A percentile compares a stretch with the other conserved stretches of the same genome.
phyloP scores from a whole-genome alignment of 23 red algal species.

The Gracilaria caudata region DNA sequence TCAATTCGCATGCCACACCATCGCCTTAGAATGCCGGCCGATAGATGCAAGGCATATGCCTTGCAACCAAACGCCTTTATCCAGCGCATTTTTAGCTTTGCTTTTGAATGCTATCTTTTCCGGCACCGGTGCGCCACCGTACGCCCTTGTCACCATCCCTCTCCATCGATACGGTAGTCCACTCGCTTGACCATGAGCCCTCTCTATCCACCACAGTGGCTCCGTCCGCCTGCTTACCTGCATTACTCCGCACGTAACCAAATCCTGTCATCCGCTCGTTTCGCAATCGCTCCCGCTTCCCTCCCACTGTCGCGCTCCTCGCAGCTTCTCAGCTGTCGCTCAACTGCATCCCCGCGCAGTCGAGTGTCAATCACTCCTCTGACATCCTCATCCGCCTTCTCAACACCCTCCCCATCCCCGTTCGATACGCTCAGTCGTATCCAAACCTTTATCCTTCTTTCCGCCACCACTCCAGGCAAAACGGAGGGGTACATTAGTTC shows the following conservation, averaged over 20 bases:
- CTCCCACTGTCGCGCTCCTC: neutral
- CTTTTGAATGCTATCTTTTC: neutral
- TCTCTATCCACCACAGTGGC: neutral
- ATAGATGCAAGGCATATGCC: constrained; percentile 11
- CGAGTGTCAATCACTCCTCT: neutral
- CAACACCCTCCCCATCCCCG: neutral
- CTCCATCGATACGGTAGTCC: neutral
- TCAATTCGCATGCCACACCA: no score
- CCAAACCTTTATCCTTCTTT: neutral
- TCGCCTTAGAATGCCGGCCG: neutral
- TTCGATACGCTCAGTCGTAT: neutral
- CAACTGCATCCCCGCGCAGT: neutral
- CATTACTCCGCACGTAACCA: neutral
- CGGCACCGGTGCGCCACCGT: constrained; percentile 3
- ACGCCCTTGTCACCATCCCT: neutral
- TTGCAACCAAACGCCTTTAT: neutral
- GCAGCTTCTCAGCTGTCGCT: neutral
- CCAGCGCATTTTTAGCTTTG: constrained; percentile 17
- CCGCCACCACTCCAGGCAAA: constrained; percentile 20
- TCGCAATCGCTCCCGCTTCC: neutral
- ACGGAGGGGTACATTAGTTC: constrained; percentile 33
- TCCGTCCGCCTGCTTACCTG: neutral
- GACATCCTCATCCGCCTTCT: neutral
- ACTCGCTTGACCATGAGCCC: neutral
- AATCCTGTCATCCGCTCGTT: no score